phyloP scores from a whole-genome alignment of 257 asterid species.

The Nemophila menziesii region DNA sequence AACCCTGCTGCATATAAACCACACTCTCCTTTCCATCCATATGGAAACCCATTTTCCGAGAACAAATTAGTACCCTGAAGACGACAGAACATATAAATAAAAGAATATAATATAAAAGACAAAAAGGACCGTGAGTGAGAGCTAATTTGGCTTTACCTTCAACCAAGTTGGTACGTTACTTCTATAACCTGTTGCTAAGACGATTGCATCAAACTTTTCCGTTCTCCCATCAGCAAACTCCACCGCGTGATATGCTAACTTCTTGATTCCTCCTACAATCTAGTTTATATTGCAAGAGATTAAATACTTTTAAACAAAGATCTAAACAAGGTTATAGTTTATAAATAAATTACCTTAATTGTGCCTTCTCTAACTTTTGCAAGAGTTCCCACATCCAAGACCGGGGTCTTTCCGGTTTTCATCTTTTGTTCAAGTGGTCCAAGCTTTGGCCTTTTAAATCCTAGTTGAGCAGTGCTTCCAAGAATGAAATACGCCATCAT shows the following conservation, averaged over 20 bases:
- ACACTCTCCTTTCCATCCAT: conserved; percentile 24
- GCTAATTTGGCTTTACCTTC: conserved; percentile 12
- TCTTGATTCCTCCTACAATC: conserved; percentile 27
- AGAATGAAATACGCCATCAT: conserved; percentile 17
- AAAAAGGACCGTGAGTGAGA: too few species aligned
- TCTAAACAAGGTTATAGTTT: neutral
- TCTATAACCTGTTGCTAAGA: conserved; percentile 27
- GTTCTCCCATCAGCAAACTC: conserved; percentile 28
- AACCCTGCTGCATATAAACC: conserved; percentile 30
- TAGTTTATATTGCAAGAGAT: too few species aligned
- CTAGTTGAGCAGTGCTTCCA: conserved; percentile 21
- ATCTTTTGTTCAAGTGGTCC: conserved; percentile 27
- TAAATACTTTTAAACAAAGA: neutral
- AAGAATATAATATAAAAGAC: too few species aligned
- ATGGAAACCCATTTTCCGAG: conserved; percentile 20
- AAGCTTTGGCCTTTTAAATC: conserved; percentile 19
- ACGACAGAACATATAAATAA: too few species aligned
- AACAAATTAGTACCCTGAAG: conserved; percentile 16
- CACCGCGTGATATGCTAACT: conserved; percentile 15
- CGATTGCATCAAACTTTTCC: conserved; percentile 24
- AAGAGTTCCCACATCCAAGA: conserved; percentile 28
- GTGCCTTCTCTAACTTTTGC: conserved; percentile 15
- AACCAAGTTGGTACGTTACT: conserved; percentile 28
- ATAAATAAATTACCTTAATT: conserved; percentile 17
- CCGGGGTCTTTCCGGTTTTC: conserved; percentile 26